Percentiles rank a stretch among this genome's conserved stretches.
phyloP scores from a whole-genome alignment of 73 alveolate species.

The Breviolum minutum region DNA sequence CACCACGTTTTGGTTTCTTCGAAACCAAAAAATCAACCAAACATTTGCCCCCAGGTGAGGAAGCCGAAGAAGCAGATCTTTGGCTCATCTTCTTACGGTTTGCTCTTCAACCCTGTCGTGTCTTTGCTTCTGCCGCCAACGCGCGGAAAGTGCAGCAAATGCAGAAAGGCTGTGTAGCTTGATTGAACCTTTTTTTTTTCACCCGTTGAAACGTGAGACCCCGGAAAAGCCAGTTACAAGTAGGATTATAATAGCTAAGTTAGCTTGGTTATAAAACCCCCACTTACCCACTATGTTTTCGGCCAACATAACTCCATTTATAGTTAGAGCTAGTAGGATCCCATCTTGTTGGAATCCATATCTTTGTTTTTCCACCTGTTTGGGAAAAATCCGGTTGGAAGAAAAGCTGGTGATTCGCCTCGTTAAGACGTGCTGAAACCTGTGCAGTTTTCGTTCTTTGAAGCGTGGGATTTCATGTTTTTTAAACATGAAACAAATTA shows the following conservation, averaged over 20 bases:
- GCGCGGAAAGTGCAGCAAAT: conserved; percentile 89
- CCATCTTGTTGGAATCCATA: too few relatives aligned
- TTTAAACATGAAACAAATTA: too few relatives aligned
- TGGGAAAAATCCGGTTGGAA: too few relatives aligned
- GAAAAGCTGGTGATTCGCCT: too few relatives aligned
- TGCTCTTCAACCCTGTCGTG: conserved; percentile 76
- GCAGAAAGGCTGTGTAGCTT: conserved; percentile 88
- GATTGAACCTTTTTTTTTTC: background rate
- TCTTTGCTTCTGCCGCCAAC: conserved; percentile 74
- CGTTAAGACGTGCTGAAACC: too few relatives aligned
- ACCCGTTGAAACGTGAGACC: background rate
- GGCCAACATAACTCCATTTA: too few relatives aligned
- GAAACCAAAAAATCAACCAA: background rate
- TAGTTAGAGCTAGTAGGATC: too few relatives aligned
- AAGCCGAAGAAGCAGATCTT: conserved; percentile 82
- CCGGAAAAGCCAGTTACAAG: background rate
- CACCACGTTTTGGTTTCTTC: too few relatives aligned
- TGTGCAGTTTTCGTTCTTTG: too few relatives aligned
- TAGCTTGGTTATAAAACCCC: background rate
- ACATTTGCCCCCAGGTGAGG: background rate
- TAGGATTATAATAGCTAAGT: background rate
- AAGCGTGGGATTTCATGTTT: too few relatives aligned
- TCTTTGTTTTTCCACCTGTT: too few relatives aligned
- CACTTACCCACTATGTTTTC: background rate
- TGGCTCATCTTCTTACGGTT: conserved; percentile 87